These are phyloP conservation scores for Triangularia verruculosa DNA, from an alignment of 2,329 filamentous ascomycete species.

Conservation along the genomic window DNA sequence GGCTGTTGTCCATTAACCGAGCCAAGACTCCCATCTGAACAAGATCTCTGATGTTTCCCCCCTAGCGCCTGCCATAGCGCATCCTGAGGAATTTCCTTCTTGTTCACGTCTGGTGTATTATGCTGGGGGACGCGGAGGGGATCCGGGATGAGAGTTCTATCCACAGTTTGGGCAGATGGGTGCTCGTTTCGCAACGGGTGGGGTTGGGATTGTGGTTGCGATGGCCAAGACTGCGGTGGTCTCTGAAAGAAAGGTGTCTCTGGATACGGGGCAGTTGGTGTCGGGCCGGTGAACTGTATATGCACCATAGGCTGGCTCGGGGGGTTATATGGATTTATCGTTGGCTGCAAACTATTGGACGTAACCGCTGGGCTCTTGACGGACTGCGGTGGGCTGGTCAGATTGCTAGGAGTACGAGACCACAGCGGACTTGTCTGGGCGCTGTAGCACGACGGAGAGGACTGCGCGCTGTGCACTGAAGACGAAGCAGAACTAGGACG, in stretches of 20 bases:
- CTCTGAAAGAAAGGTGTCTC: background rate
- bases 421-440: conserved; percentile 11
- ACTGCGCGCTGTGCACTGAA: conserved; percentile 6
- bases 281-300: background rate
- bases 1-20: background rate
- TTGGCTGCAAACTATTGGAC: background rate
- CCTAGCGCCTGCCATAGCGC: background rate
- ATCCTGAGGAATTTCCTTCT: background rate
- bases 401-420: conserved; percentile 9
- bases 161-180: background rate
- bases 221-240: background rate
- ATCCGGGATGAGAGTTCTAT: background rate
- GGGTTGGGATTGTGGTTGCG: background rate
- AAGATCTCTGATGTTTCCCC: background rate
- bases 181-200: background rate
- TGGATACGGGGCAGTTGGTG: background rate
- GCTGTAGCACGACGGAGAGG: conserved; percentile 15
- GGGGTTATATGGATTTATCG: background rate
- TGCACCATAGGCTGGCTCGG: background rate
- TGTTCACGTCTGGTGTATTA: background rate
- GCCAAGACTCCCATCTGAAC: background rate
- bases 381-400: conserved; percentile 8
- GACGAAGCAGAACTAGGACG: conserved; percentile 9
- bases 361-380: conserved; percentile 7
- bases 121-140: background rate